Conservation (phyloP, 1,284 basidiomycete species). For the Inonotus hispidus region DNA sequence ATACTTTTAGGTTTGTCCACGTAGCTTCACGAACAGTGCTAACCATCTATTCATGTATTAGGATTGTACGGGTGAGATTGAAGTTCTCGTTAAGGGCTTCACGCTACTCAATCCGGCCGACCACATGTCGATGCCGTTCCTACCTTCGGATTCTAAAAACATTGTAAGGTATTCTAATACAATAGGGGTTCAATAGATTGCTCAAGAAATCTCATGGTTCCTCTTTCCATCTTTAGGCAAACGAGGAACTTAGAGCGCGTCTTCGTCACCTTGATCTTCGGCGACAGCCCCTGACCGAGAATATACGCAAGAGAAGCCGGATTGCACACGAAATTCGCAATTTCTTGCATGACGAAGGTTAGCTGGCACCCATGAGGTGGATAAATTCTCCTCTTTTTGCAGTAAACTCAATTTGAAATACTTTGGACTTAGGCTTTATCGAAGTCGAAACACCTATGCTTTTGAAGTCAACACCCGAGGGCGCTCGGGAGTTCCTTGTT, state of each 20-base stretch:
- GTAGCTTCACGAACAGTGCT: neutral
- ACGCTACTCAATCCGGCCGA: slow-evolving; percentile 77
- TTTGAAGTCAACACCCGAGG: slow-evolving; percentile 91
- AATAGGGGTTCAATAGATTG: neutral
- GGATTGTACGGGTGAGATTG: slow-evolving; percentile 68
- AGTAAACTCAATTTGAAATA: neutral
- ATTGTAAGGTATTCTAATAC: slow-evolving; percentile 47
- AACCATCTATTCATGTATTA: slow-evolving; percentile 25
- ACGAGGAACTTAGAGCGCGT: slow-evolving; percentile 79
- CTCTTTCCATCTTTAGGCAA: slow-evolving; percentile 45
- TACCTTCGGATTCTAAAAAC: slow-evolving; percentile 70
- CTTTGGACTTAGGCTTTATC: slow-evolving; percentile 55
- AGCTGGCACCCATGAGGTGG: slow-evolving; percentile 20
- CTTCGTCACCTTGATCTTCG: slow-evolving; percentile 89
- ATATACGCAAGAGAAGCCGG: slow-evolving; percentile 74
- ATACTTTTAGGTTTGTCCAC: neutral
- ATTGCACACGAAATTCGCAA: slow-evolving; percentile 77
- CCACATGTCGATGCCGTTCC: slow-evolving; percentile 62
- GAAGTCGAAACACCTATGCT: slow-evolving; percentile 94
- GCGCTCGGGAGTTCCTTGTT: slow-evolving; percentile 91
- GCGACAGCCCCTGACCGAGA: slow-evolving; percentile 62
- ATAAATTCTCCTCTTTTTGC: neutral
- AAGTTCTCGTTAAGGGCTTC: slow-evolving; percentile 69
- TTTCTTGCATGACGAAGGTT: slow-evolving; percentile 70
- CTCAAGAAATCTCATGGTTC: neutral